These are phyloP conservation scores for Pseudogymnoascus sp. DNA, from an alignment of 2,329 filamentous ascomycete species.

Conservation along the genomic window DNA sequence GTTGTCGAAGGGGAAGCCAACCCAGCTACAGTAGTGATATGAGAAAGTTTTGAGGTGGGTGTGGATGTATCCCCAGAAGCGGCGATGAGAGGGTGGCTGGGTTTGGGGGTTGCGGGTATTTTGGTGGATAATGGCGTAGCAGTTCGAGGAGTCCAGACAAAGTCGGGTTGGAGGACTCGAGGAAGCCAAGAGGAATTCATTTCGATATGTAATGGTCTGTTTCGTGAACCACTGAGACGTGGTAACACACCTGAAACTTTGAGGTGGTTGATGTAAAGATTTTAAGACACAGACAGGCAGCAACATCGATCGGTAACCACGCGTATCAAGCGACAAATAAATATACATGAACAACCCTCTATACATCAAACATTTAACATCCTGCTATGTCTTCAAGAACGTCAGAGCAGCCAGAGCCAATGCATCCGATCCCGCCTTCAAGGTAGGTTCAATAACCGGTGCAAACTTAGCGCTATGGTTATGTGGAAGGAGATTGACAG, in stretches of 20 bases:
- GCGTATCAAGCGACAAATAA: neutral
- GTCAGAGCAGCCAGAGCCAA: conserved; percentile 44
- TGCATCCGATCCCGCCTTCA: conserved; percentile 45
- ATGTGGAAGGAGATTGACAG: conserved; percentile 37
- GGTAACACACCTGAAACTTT: neutral
- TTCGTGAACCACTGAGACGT: neutral
- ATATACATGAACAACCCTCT: neutral
- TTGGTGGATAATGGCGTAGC: conserved; percentile 15
- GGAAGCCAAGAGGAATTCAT: neutral
- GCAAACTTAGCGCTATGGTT: conserved; percentile 56
- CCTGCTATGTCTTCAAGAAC: neutral
- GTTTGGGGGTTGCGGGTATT: conserved; percentile 22
- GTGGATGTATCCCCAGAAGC: conserved; percentile 29
- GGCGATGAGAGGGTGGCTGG: conserved; percentile 18
- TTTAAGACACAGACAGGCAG: neutral
- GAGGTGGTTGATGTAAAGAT: neutral
- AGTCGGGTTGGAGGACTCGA: conserved; percentile 12
- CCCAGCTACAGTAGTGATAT: conserved; percentile 27
- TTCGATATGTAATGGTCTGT: neutral
- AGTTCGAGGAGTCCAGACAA: conserved; percentile 18
- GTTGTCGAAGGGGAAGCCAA: conserved; percentile 23
- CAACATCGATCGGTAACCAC: neutral
- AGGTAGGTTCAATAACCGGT: conserved; percentile 51
- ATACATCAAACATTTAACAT: neutral
- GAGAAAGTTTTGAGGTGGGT: conserved; percentile 26